phyloP scores from a whole-genome alignment of 176 grass and related monocot genomes.

The Metroxylon sagu region DNA sequence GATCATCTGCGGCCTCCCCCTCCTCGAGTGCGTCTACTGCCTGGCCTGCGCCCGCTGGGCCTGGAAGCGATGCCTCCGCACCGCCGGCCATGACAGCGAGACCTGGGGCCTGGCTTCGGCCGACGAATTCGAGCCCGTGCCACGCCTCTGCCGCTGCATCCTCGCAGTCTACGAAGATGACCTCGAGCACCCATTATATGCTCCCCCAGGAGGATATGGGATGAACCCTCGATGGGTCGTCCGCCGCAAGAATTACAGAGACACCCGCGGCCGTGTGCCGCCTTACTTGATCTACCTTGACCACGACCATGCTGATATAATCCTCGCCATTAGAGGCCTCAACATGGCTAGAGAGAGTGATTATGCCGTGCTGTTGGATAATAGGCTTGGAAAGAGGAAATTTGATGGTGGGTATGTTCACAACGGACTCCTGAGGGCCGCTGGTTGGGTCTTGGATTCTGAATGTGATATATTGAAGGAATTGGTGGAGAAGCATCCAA shows the following conservation, averaged over 20 bases:
- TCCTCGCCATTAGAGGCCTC: constrained; percentile 66
- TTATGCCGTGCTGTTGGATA: constrained; percentile 76
- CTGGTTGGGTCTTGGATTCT: constrained; percentile 58
- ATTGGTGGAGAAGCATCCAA: constrained; percentile 37
- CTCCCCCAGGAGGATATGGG: constrained; percentile 18
- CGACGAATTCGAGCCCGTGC: constrained; percentile 64
- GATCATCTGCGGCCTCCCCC: constrained; percentile 66
- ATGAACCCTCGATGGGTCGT: constrained; percentile 38
- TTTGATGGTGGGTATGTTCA: constrained; percentile 86
- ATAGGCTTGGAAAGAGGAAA: constrained; percentile 63
- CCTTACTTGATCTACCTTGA: constrained; percentile 87
- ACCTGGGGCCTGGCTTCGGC: constrained; percentile 56
- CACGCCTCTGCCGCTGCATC: constrained; percentile 79
- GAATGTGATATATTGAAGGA: constrained; percentile 63
- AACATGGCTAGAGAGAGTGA: constrained; percentile 71
- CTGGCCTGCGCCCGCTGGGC: constrained; percentile 92
- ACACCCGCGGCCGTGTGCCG: constrained; percentile 57
- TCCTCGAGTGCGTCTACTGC: constrained; percentile 96
- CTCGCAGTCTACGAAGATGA: constrained; percentile 70
- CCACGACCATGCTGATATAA: constrained; percentile 59
- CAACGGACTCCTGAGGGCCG: constrained; percentile 72
- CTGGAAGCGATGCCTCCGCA: constrained; percentile 88
- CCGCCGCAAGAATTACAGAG: constrained; percentile 45
- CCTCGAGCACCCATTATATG: constrained; percentile 17
- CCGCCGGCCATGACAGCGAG: constrained; percentile 59